Evolutionary conservation across 2,329 filamentous ascomycete species (phyloP), one percentile per base, ranked within the genome.

Genomic region (Alternaria sp.): DNA sequence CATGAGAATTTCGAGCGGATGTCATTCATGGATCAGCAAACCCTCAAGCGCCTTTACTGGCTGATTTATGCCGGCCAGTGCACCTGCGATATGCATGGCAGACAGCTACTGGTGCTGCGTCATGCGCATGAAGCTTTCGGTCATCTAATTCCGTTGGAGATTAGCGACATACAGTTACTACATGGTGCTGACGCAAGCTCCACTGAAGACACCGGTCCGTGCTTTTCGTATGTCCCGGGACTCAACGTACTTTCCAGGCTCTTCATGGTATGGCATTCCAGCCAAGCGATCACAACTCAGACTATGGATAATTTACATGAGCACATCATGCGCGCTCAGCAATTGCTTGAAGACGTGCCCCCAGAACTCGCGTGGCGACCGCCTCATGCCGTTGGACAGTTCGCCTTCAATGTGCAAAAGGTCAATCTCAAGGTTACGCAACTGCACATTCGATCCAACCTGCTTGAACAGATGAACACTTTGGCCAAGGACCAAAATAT

Each of bases 401-500:
- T 70, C 41, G 65, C 63, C 11, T 65, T 64, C 14, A 55, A 65
- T 22, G 65, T 67, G 34, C 67, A 70, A 39, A 68, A 59, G 18
- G 67, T 67, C 48, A 70, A 70, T 46, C 52, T 70, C 34, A 70
- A 67, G 51, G 59, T 70, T 32, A 68, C 67, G 12, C 65, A 70
- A 51, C 43, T 70, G 30, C 67, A 70, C 38, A 65, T 70, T n/a
- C 65, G 67, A 32, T 58, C 67, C 5, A 68, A 70, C 34, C 54
- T 70, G 7, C 55, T 70, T 12, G 67, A 70, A 41, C 65, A 68
- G 46, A 68, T 68, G 65, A 68, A 70, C 34, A 38, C 56, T 0
- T 47, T 70, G 6, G 67, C 65, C 3, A 60, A 54, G 18, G 39
- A 54, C 3, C 56, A 68, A n/a, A 51, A 59, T 1, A 32, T 68